Percentiles rank a stretch among this genome's conserved stretches.
Evolutionary conservation across 352 stramenopile species (phyloP).

Genomic region (Globisporangium nunn): DNA sequence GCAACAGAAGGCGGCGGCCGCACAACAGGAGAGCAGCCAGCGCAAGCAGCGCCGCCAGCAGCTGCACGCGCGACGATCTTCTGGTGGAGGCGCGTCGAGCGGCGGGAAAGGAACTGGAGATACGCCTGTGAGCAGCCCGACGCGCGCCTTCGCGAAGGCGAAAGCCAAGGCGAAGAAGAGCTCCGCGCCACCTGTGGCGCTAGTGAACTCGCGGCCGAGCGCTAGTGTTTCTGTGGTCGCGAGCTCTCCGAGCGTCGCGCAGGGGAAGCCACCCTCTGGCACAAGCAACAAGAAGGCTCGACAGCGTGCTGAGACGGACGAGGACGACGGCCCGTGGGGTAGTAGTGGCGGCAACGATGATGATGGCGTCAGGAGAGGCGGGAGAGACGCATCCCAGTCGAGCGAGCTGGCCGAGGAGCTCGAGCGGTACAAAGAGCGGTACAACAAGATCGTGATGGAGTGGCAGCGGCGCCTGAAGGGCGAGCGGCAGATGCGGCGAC

Average conservation of each 20-base stretch:
- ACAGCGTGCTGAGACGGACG: slow-evolving; percentile 7
- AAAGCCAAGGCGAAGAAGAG: slow-evolving; percentile 10
- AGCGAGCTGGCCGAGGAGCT: slow-evolving; percentile 44
- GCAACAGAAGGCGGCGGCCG: slow-evolving; percentile 19
- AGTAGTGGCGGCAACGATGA: neutral
- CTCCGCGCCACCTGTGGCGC: neutral
- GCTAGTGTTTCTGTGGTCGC: neutral
- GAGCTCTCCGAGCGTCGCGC: slow-evolving; percentile 2
- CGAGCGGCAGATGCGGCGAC: slow-evolving; percentile 68
- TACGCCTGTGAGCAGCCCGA: slow-evolving; percentile 3
- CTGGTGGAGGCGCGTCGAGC: neutral
- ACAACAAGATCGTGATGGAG: slow-evolving; percentile 74
- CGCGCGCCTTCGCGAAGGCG: slow-evolving; percentile 1
- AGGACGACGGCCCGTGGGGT: slow-evolving; percentile 17
- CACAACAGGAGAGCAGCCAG: slow-evolving; percentile 9
- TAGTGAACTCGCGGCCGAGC: neutral
- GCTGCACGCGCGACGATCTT: neutral
- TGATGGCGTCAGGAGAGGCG: neutral
- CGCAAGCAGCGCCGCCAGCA: slow-evolving; percentile 4
- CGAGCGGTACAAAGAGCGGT: slow-evolving; percentile 70
- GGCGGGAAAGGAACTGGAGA: neutral
- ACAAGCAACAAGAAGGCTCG: slow-evolving; percentile 4
- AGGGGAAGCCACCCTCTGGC: slow-evolving; percentile 7
- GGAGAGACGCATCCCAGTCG: slow-evolving; percentile 7
- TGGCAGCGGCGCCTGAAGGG: slow-evolving; percentile 71